phyloP scores from a whole-genome alignment of 441 rosid species.

The Pelargonium australe region DNA sequence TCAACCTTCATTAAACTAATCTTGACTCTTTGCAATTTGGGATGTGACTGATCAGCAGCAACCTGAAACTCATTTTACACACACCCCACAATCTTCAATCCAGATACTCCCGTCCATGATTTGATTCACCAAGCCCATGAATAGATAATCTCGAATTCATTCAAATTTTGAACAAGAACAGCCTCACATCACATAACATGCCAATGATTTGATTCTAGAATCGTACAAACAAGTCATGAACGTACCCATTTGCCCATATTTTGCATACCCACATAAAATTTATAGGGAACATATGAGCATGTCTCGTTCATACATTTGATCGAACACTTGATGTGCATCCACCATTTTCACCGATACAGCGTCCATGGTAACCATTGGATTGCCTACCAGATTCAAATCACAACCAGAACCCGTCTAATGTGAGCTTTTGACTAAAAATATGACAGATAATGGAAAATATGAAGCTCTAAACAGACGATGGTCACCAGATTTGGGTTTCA shows the following conservation, averaged over 20 bases:
- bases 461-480: background rate
- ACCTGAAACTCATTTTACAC: background rate
- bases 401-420: background rate
- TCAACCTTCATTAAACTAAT: background rate
- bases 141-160: background rate
- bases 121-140: background rate
- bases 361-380: background rate
- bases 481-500: background rate
- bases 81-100: background rate
- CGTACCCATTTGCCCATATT: background rate
- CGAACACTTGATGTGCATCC: slow-evolving; percentile 5
- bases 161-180: background rate
- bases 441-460: background rate
- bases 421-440: background rate
- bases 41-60: slow-evolving; percentile 4
- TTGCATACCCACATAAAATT: background rate
- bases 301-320: background rate
- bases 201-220: background rate
- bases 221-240: background rate
- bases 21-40: background rate
- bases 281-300: too few relatives aligned
- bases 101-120: background rate
- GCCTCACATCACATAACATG: background rate
- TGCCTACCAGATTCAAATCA: background rate
- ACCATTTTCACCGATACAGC: background rate